Evolutionary conservation across 208 protist species (phyloP).

Genomic region (Trypanosoma mega): DNA sequence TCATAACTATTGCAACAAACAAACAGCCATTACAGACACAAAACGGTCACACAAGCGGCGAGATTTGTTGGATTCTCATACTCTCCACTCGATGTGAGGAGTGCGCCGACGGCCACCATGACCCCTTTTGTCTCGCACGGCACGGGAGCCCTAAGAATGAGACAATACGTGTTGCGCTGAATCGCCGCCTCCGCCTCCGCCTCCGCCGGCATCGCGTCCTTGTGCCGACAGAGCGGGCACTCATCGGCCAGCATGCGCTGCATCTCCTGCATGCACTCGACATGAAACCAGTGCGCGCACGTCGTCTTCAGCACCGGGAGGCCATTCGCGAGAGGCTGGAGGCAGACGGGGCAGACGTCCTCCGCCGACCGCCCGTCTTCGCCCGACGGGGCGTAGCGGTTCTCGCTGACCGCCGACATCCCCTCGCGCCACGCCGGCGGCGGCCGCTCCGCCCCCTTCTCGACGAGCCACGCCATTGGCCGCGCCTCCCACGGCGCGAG

Average conservation of each 20-base stretch:
- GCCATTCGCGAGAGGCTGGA: slow-evolving; percentile 33
- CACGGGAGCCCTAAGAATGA: slow-evolving; percentile 35
- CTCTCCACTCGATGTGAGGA: slow-evolving; percentile 35
- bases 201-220: slow-evolving; percentile 28
- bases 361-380: slow-evolving; percentile 9
- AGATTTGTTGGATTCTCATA: neutral
- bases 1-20: neutral
- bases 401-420: slow-evolving; percentile 8
- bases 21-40: slow-evolving; percentile 2
- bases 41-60: slow-evolving; percentile 1
- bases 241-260: slow-evolving; percentile 31
- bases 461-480: slow-evolving; percentile 53
- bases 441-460: slow-evolving; percentile 1
- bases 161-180: slow-evolving; percentile 32
- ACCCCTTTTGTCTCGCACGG: slow-evolving; percentile 23
- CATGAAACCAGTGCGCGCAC: slow-evolving; percentile 72
- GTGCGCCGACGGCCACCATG: slow-evolving; percentile 41
- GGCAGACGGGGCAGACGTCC: slow-evolving; percentile 53
- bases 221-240: slow-evolving; percentile 59
- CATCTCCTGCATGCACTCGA: slow-evolving; percentile 57
- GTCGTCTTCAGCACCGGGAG: slow-evolving; percentile 42
- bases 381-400: slow-evolving; percentile 21
- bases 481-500: slow-evolving; percentile 51
- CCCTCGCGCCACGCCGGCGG: slow-evolving; percentile 17
- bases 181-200: slow-evolving; percentile 33